These are phyloP conservation scores for Syncephalastrum sp. DNA, from an alignment of 371 early-diverging fungal species.

Conservation along the genomic window DNA sequence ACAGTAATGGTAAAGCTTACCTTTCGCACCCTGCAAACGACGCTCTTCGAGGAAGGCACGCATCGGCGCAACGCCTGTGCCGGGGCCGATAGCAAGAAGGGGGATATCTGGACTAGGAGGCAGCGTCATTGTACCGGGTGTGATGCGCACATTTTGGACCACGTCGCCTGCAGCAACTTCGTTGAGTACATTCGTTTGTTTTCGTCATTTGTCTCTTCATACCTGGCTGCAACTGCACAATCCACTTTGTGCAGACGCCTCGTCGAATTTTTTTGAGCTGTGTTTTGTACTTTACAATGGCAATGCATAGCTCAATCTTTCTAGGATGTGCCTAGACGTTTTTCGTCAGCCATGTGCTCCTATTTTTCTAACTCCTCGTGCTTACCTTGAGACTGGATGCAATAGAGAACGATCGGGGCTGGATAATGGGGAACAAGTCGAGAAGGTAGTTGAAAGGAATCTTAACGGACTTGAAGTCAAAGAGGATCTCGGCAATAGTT, in stretches of 20 bases:
- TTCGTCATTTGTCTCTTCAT: background rate
- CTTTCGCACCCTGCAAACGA: conserved; percentile 37
- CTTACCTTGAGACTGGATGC: conserved; percentile 48
- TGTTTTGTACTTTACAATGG: conserved; percentile 85
- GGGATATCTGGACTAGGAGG: conserved; percentile 58
- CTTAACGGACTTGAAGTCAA: conserved; percentile 73
- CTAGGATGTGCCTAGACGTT: conserved; percentile 39
- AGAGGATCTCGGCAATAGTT: conserved; percentile 79
- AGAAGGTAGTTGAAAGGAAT: conserved; percentile 81
- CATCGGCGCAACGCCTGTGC: conserved; percentile 93
- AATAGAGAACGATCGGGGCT: conserved; percentile 85
- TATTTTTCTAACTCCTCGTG: background rate
- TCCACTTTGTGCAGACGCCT: conserved; percentile 87
- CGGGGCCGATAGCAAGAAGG: conserved; percentile 76
- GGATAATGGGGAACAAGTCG: conserved; percentile 79
- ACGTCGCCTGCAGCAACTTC: conserved; percentile 23
- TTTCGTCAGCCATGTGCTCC: background rate
- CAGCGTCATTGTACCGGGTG: conserved; percentile 73
- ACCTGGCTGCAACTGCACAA: conserved; percentile 46
- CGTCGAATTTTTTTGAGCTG: conserved; percentile 63
- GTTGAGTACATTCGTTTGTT: background rate
- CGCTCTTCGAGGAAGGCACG: conserved; percentile 78
- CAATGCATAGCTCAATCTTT: conserved; percentile 75
- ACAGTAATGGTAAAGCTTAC: conserved; percentile 16
- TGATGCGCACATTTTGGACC: conserved; percentile 55